Evolutionary conservation across 1,139 yeast species (phyloP).

Genomic region (Protomyces pachydermus): DNA sequence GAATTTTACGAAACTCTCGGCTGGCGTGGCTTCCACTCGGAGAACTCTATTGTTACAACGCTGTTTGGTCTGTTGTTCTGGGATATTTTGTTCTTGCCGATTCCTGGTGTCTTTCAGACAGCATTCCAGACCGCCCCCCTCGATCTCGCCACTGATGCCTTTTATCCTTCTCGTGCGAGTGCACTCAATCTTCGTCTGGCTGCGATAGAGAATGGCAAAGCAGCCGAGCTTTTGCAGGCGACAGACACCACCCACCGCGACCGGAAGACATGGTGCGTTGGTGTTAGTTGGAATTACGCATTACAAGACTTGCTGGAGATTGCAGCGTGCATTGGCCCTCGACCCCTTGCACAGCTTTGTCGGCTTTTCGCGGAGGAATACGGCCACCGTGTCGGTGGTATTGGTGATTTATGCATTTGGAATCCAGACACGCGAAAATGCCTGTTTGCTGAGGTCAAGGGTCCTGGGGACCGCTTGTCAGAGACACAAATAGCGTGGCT

Average conservation of each 20-base stretch:
- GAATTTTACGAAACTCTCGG: slow-evolving; percentile 37
- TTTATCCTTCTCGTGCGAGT: slow-evolving; percentile 31
- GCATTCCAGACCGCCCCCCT: slow-evolving; percentile 40
- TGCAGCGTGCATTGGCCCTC: slow-evolving; percentile 36
- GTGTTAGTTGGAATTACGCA: slow-evolving; percentile 39
- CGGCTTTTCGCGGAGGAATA: slow-evolving; percentile 37
- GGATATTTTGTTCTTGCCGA: slow-evolving; percentile 37
- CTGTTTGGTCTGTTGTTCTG: slow-evolving; percentile 38
- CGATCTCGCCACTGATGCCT: slow-evolving; percentile 36
- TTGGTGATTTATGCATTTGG: slow-evolving; percentile 43
- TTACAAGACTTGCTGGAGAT: slow-evolving; percentile 36
- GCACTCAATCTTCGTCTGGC: slow-evolving; percentile 30
- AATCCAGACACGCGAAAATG: slow-evolving; percentile 31
- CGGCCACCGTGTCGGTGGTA: slow-evolving; percentile 38
- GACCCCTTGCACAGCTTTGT: slow-evolving; percentile 35
- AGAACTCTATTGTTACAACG: slow-evolving; percentile 39
- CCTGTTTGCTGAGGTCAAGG: slow-evolving; percentile 41
- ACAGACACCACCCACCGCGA: slow-evolving; percentile 29
- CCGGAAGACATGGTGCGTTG: slow-evolving; percentile 35
- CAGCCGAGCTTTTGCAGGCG: slow-evolving; percentile 24
- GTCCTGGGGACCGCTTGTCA: slow-evolving; percentile 41
- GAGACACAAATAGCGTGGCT: slow-evolving; percentile 43
- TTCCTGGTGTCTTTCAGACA: slow-evolving; percentile 38
- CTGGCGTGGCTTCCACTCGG: slow-evolving; percentile 42
- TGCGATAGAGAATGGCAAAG: slow-evolving; percentile 29